Evolutionary conservation across 1,284 basidiomycete genomes (phyloP), one percentile per base, ranked within the genome.

Genomic region (Sanghuangporus baumii): DNA sequence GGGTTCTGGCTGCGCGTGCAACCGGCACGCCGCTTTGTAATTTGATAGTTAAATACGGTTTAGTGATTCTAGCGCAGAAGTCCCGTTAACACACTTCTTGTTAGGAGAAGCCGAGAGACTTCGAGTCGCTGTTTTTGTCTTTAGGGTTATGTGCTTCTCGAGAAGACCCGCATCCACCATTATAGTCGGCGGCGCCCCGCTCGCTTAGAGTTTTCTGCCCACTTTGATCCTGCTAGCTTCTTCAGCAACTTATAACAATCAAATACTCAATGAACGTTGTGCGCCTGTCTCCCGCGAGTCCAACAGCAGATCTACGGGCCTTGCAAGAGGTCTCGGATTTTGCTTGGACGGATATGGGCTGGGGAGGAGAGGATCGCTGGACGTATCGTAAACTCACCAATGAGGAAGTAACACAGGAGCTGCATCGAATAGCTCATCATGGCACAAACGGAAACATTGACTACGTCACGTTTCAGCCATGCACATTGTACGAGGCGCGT

Each of bases 391-490:
- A 78, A 41, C 78, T 88, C 9, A 46, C 72, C 3, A 82, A 85
- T 66, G 78, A 77, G 8, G 70, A 70, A 4, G 69, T 87, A 40
- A 76, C 80, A 12, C 69, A 73, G 11, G 82, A 86, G 71, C 69
- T 87, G 48, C 71, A 70, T 40, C 74, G 74, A 26, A 43, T 78
- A 31, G 74, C 76, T 31, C 66, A 71, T 46, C 69, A 66, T 60
- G 73, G 75, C 5, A 70, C 41, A 31, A 23, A 73, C 65, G 76
- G 75, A 47, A 70, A 69, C n/a, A 74, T 79, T 51, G 81, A 85
- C 69, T 75, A 74, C 61, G 75, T 85, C 66, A 77, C 78, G 7
- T 84, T 88, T 66, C 86, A 88, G 67, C 87, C 87, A 3, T 86
- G 83, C 67, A 74, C 76, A 12, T 72, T 79, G 46, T 79, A 79